Evolutionary conservation across 352 stramenopile species (phyloP), one percentile per base, ranked within the genome.

Genomic region (Pilasporangium apinafurcum): DNA sequence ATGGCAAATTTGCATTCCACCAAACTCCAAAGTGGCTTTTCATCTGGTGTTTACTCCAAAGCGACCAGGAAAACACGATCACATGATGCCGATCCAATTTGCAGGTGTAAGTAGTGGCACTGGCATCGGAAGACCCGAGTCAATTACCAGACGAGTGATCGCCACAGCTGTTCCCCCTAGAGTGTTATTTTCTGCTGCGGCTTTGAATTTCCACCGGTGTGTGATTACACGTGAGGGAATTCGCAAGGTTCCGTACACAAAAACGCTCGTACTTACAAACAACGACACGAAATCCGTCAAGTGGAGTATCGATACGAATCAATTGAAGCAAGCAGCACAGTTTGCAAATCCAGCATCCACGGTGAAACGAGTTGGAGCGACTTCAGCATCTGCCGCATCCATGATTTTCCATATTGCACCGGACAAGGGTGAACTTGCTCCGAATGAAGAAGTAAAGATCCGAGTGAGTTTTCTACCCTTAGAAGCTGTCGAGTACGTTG

Each of bases 201-300:
- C 59, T 2, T 53, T 96, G 33, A 60, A 96, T 35, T 97, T 97
- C 50, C 64, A 81, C 9, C 68, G 74, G 1, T 84, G 79, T n/a
- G 73, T 96, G 12, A 88, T 97, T 41, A 80, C 81, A 1, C 42
- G 81, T 1, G 82, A 97, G 46, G 71, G 69, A 0, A 86, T 87
- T 28, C 81, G 83, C 2, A 89, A 92, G 44, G 75, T 95, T 0
- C 87, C 89, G 0, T 96, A 95, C 52, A 92, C 76, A 0, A 85
- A 86, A 41, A 65, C 81, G 5, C 51, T 96, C 0, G 48, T 68
- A 5, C 63, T 96, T 2, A 92, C 64, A 1, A 96, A 97, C 48
- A 59, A 78, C 31, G 68, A 89, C 34, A 44, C 47, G 1, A 40
- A 59, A 10, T 61, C 62, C 0, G 47, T 97, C 28, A 68, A 56